Base-by-base conservation (phyloP, 2,329 filamentous ascomycete genomes). In the Alternaria ethzedia region DNA sequence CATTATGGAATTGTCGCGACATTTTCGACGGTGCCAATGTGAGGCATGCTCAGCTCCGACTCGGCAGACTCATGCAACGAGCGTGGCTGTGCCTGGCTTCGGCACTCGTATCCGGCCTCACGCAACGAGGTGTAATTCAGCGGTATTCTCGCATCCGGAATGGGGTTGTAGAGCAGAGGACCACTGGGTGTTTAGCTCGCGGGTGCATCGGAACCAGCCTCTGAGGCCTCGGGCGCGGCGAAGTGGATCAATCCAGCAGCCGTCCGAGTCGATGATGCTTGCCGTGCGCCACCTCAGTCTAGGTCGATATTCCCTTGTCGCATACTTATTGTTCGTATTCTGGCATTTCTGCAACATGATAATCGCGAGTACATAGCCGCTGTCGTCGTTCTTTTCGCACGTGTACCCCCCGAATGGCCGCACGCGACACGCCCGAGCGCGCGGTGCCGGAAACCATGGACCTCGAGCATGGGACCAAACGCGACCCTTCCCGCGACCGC, bases 401-500 rank as follows among this genome's bases (percentile, higher is more conserved):
- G 20, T 30, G 17, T 26, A 36, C 15, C 45, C 28, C 44, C 8
- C 30, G 4, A 43, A 56, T 54, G 55, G 46, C 30, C 21, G 36
- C 61, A 61, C 45, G 51, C 55, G 55, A 58, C 43, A 60, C 57
- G 47, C 45, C 21, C 32, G 51, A 59, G 23, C 58, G 58, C 52
- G 36, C 56, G 32, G 43, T 47, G 25, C 52, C 59, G 41, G 45
- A 59, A 25, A 50, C 49, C 50, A 28, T 62, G 13, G 64, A 68
- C 60, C 47, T 68, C 36, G 63, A 66, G 44, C 57, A 55, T 28
- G 65, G 63, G 30, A 59, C 57, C 15, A 51, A 51, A 30, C 49
- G 49, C 51, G 43, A 55, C 11, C 28, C 45, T 54, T 36, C 47
- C 20, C 26, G 32, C 51, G 45, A 63, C 36, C 54, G 47, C 17